Evolutionary conservation across 2,329 filamentous ascomycete species (phyloP), one percentile per base, ranked within the genome.

Genomic region (Thermoascus crustaceus): DNA sequence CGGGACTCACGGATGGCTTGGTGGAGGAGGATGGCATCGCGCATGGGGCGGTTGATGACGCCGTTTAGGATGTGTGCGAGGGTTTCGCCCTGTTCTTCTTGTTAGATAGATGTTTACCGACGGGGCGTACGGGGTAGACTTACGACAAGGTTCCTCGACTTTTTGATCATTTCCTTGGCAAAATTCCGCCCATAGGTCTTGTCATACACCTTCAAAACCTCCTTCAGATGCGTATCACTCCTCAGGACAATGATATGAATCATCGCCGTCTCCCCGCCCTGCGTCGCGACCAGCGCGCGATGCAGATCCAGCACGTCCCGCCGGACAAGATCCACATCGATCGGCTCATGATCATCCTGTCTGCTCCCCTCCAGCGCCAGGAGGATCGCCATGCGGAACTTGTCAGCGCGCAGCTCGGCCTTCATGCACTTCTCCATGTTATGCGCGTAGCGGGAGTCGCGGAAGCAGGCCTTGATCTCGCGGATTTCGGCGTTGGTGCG

Each of bases 41-140:
- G 85, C 43, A 94, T 86, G 4, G 91, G 88, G 40, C 84, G 84
- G 66, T 96, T 96, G 67, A 96, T 94, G 38, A 94, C 80, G 52
- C 91, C 91, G 64, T 96, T 95, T 53, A 98, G 80, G 49, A 96
- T 85, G 61, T 96, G 91, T 0, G 87, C 85, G 23, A 96, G 78
- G 13, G 94, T 79, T 66, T 98, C 91, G 45, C 91, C 91, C 88
- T 95, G 48, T 17, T 4, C 6, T 18, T 35, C 20, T 31, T 17
- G 14, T 21, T 34, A 14, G 17, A 16, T 20, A 38, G 21, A 18
- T 23, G 32, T 29, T n/a, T n/a, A n/a, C n/a, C n/a, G n/a, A n/a
- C n/a, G n/a, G n/a, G n/a, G 23, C 19, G n/a, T 22, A 21, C 34
- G 7, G 17, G 29, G 13, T 18, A 14, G 29, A 80, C 86, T 63